Evolutionary conservation across 305 asterid genomes (phyloP).

Genomic region (Plantago coronopus): DNA sequence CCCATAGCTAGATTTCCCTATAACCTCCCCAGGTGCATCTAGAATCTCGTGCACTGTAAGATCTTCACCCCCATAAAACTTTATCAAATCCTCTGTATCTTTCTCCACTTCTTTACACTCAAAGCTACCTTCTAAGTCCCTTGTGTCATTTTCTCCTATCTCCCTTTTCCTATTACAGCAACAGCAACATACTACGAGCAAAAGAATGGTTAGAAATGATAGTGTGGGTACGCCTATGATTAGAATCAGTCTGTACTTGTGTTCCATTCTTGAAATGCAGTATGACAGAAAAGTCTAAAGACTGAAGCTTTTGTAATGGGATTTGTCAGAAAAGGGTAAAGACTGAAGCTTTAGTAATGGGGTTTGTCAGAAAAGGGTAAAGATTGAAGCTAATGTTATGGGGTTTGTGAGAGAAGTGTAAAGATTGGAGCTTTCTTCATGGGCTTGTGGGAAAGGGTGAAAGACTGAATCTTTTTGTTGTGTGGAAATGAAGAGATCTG

Average conservation of each 20-base stretch:
- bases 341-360: constrained; percentile 32
- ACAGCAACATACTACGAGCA: constrained; percentile 30
- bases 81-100: constrained; percentile 48
- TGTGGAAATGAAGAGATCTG: constrained; percentile 31
- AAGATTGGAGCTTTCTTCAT: constrained; percentile 35
- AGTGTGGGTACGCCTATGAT: constrained; percentile 37
- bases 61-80: constrained; percentile 72
- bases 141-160: constrained; percentile 21
- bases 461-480: constrained; percentile 18
- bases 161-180: constrained; percentile 28
- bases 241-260: constrained; percentile 42
- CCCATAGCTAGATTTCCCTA: constrained; percentile 84
- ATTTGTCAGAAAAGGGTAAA: constrained; percentile 23
- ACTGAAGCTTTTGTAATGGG: background rate
- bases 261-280: constrained; percentile 41
- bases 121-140: constrained; percentile 41
- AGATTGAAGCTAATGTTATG: constrained; percentile 32
- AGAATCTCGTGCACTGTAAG: constrained; percentile 62
- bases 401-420: constrained; percentile 21
- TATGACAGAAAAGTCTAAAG: background rate
- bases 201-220: constrained; percentile 28
- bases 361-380: constrained; percentile 22
- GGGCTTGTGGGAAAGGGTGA: constrained; percentile 15
- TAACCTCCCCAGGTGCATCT: constrained; percentile 97
- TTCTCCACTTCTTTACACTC: constrained; percentile 42